Evolutionary conservation across 805 yeast species (phyloP), one percentile per base, ranked within the genome.

Genomic region (Wickerhamiella occidentalis): DNA sequence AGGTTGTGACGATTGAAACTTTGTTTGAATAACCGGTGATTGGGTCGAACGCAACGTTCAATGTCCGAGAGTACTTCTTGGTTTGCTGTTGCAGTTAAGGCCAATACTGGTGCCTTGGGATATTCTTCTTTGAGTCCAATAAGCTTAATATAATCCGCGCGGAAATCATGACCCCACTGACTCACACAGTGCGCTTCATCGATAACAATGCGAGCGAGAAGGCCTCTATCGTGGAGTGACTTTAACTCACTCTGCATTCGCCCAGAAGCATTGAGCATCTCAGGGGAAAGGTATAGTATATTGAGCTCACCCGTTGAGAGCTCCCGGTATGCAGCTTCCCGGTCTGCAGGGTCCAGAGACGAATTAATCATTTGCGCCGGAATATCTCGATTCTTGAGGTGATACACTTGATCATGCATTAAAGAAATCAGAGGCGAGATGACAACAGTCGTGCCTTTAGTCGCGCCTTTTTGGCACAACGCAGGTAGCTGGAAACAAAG

Each of bases 131-230:
- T 86, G 64, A 92, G 84, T 55, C 72, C 74, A 30, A 78, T 77
- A 60, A 92, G 70, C 9, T 80, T 82, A 58, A 87, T 85, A 67
- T 92, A 92, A 64, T 92, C 97, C 0, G 97, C 96, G 47, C 98
- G 73, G 64, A 92, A 92, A 65, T 92, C 98, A 65, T 92, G 98
- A 18, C 98, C 98, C 98, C 98, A 92, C 9, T 94, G 82, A 47
- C 95, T 85, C 41, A 92, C 94, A 73, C 98, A 92, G 67, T 92
- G 98, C 0, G 98, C 98, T 62, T 86, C 98, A 67, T 92, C 98
- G 41, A 92, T 86, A 9, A 92, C 95, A 35, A 92, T 74, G 48
- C 97, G 71, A 0, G 96, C 95, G 33, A 92, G 68, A 56, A 69
- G 68, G 12, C 73, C 68, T 25, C 71, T 72, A 15, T 70, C 67